These are phyloP conservation scores for Quercus ilex DNA, from an alignment of 306 rosid species.

Conservation along the genomic window DNA sequence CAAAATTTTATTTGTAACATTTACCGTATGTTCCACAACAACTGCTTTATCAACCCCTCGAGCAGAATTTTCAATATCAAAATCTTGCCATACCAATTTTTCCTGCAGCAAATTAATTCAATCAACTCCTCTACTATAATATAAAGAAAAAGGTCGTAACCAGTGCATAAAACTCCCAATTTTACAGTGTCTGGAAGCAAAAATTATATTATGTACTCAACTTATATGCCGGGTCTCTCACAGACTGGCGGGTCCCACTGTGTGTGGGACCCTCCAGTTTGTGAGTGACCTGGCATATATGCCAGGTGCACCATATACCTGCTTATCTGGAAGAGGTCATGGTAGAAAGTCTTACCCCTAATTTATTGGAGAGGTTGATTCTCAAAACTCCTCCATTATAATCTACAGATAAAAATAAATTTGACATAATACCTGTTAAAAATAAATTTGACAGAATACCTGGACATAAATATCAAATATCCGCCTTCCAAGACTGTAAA, in stretches of 20 bases:
- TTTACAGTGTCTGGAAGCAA: no score
- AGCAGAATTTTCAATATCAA: constrained; percentile 36
- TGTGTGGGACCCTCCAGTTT: no score
- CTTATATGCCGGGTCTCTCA: no score
- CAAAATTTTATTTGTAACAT: constrained; percentile 25
- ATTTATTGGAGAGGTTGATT: no score
- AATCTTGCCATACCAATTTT: constrained; percentile 38
- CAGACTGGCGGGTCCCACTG: no score
- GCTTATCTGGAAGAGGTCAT: no score
- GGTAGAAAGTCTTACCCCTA: no score
- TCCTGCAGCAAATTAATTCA: constrained; percentile 30
- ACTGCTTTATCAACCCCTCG: constrained; percentile 34
- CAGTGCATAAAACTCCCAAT: no score
- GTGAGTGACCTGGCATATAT: no score
- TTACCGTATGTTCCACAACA: constrained; percentile 26
- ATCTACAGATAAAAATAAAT: not conserved
- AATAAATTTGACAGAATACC: constrained; percentile 29
- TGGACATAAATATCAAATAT: constrained; percentile 59
- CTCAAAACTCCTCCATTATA: not conserved
- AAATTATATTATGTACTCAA: no score
- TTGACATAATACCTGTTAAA: constrained; percentile 39
- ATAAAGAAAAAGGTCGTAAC: no score
- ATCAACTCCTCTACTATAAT: constrained; percentile 1
- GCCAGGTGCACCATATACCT: no score
- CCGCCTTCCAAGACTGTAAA: constrained; percentile 52